Evolutionary conservation across 2,329 filamentous ascomycete species (phyloP), one percentile per base, ranked within the genome.

Genomic region (Sporothrix humicola): DNA sequence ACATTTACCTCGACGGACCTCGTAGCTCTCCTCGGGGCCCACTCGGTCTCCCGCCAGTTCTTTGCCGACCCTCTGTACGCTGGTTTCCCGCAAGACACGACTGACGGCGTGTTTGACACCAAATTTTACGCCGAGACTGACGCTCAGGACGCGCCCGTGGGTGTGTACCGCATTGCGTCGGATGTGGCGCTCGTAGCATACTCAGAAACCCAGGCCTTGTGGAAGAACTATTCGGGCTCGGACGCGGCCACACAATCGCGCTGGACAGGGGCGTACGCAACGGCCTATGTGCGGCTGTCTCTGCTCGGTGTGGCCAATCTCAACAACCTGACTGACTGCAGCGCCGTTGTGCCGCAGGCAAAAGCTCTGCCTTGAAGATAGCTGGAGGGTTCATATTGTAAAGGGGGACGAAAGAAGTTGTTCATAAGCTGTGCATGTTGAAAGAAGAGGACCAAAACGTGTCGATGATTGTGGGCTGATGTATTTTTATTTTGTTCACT

Each of bases 241-340:
- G 77, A 71, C 2, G 72, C 46, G 13, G 78, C 76, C 5, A 81
- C 81, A 0, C 84, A 86, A 72, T 72, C 73, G 3, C 76, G 79
- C 44, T 86, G 85, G 73, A 72, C 71, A 4, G 56, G 79, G 75
- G 86, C 85, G 63, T 89, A 87, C 73, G 83, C 86, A 1, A 81
- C 82, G 48, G 87, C 85, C 23, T 89, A 89, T 75, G 82, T 87
- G 54, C 85, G 87, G n/a, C 81, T 89, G 52, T 87, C 84, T 44
- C 80, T 89, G 3, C 83, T 89, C 12, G 87, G 87, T 2, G 86
- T 89, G 15, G 83, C 86, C 77, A 88, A 88, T 77, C 85, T 89
- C 79, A 88, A 89, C 78, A 79, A 81, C 26, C 79, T 89, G 59
- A 86, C 83, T 17, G 87, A 89, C 75, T 89, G 87, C 82, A 87